Base-by-base conservation (phyloP, 2,329 filamentous ascomycete species). In the Colletotrichum gigasporum region DNA sequence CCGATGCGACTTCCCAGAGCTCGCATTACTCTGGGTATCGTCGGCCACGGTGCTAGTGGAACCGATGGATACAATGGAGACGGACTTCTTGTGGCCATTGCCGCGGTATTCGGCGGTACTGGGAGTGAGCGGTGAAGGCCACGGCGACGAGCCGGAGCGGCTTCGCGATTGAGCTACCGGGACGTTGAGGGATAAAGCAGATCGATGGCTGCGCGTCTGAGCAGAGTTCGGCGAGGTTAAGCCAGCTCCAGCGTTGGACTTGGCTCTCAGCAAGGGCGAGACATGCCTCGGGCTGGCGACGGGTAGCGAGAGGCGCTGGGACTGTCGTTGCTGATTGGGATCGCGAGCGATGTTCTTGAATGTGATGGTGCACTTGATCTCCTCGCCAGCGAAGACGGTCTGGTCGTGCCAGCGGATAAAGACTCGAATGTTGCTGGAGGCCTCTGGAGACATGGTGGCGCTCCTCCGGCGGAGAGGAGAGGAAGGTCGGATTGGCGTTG, bases 321-420 rank as follows among this genome's bases (percentile, higher is more conserved):
- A 66, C 47, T 62, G 67, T 61, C 69, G 74, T 50, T 74, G 66
- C 60, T 79, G 77, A 45, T 68, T 74, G 34, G 76, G 68, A 37
- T 79, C 80, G 51, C 85, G 74, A 41, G 87, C 85, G 67, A 94
- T 86, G 76, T 99, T 99, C 80, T 91, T 95, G 81, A 99, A 99
- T 52, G 93, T 97, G 77, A 99, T 97, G 70, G 90, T 94, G 80
- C 96, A 98, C 80, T 94, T 92, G 74, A 98, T 87, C 74, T 97
- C 91, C 83, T 99, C 96, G 78, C 96, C 96, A 61, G 96, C 93
- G 80, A 98, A 99, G 72, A 99, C 93, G 67, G 92, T 94, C 77
- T 95, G 90, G 75, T 97, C 92, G 77, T 93, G 91, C 92, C 95
- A 99, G 81, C 91, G 90, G 78, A 99, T 93, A 77, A 95, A 97